Evolutionary conservation across 1,139 yeast genomes (phyloP).

Genomic region (Yamadazyma oceani): DNA sequence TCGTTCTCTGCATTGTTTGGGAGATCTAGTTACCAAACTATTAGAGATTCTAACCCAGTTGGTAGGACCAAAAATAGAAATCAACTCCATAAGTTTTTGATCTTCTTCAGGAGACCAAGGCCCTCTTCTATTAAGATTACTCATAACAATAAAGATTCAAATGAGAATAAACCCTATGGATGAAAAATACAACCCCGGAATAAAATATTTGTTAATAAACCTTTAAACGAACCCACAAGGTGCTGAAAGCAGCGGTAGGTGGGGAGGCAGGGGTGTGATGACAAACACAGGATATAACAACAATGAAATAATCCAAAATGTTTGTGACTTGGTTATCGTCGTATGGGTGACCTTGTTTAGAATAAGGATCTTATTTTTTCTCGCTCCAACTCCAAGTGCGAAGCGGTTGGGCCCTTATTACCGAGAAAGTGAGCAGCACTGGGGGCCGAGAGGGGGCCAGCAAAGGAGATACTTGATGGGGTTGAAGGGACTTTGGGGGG

Average conservation of each 20-base stretch:
- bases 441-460: conserved; percentile 4
- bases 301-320: too few species aligned
- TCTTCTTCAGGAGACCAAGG: conserved; percentile 94
- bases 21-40: conserved; percentile 72
- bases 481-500: too few species aligned
- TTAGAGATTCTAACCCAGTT: conserved; percentile 89
- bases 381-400: conserved; percentile 1
- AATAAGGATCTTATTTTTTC: too few species aligned
- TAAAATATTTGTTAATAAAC: too few species aligned
- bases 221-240: too few species aligned
- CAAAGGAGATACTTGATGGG: conserved; percentile 1
- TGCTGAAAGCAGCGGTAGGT: too few species aligned
- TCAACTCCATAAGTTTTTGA: conserved; percentile 65
- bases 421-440: conserved; percentile 4
- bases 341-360: too few species aligned
- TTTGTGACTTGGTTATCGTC: too few species aligned
- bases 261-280: too few species aligned
- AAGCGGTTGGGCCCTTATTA: background rate
- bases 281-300: too few species aligned
- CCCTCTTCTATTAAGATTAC: conserved; percentile 49
- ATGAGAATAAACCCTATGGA: background rate
- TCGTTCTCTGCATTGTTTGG: conserved; percentile 90
- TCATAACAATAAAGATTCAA: conserved; percentile 5
- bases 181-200: too few species aligned
- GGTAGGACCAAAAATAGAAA: conserved; percentile 74